Evolutionary conservation across 148 eudicot genomes (phyloP).

Genomic region (Camellia lanceoleosa): DNA sequence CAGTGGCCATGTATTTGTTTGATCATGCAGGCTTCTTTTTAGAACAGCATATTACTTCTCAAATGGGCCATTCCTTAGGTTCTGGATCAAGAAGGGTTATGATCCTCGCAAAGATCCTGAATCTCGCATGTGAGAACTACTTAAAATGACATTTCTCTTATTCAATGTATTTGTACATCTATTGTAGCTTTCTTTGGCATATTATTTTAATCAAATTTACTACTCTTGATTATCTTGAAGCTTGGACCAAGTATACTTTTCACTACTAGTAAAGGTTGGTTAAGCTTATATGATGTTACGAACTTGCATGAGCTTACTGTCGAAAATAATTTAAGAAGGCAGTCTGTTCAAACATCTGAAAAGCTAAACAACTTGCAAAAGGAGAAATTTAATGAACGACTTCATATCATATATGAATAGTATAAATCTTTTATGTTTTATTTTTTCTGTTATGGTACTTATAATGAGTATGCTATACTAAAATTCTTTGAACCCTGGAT

Average conservation of each 20-base stretch:
- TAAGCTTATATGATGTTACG: neutral
- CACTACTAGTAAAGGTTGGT: neutral
- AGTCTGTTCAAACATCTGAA: neutral
- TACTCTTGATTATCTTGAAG: neutral
- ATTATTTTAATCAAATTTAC: neutral
- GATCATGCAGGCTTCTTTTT: constrained; percentile 65
- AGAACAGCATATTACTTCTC: constrained; percentile 86
- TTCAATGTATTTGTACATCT: neutral
- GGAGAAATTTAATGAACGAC: neutral
- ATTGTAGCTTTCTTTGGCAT: neutral
- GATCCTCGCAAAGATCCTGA: constrained; percentile 98
- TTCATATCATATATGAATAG: neutral
- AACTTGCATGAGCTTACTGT: neutral
- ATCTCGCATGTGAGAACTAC: constrained; percentile 71
- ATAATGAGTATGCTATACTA: neutral
- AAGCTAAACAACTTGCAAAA: neutral
- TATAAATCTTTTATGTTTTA: neutral
- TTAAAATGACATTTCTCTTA: neutral
- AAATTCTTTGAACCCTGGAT: neutral
- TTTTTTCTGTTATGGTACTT: neutral
- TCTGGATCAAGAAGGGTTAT: constrained; percentile 93
- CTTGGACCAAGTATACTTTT: neutral
- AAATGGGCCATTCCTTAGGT: constrained; percentile 87
- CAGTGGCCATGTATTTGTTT: constrained; percentile 8
- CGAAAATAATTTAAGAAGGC: neutral